Evolutionary conservation across 2,329 filamentous ascomycete genomes (phyloP).

Genomic region (Fonsecaea monophora): DNA sequence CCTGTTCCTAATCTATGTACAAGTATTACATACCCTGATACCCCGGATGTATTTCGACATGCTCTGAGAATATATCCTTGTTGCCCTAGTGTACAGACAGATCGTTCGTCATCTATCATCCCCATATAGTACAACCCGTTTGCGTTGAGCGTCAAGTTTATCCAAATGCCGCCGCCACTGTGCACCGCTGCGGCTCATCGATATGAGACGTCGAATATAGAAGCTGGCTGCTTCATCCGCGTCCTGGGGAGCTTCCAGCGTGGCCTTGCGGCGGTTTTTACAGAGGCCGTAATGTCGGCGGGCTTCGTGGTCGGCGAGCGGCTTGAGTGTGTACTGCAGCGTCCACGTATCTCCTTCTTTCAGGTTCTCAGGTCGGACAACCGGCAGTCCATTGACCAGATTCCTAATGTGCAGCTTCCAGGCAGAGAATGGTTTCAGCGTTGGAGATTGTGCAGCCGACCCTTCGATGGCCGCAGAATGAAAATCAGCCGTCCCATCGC

Average conservation of each 20-base stretch:
- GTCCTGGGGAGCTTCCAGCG: conserved; percentile 45
- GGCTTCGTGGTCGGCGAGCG: conserved; percentile 60
- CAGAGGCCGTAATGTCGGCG: conserved; percentile 62
- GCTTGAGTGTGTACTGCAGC: conserved; percentile 78
- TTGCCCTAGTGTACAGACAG: conserved; percentile 17
- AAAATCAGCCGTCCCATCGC: not conserved
- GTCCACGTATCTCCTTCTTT: conserved; percentile 64
- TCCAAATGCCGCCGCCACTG: conserved; percentile 64
- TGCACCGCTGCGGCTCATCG: conserved; percentile 63
- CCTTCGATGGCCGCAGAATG: conserved; percentile 4
- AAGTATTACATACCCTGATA: not conserved
- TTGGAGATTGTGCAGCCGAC: conserved; percentile 1
- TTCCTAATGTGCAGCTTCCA: conserved; percentile 76
- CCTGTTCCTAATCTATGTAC: conserved; percentile 5
- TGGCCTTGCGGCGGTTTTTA: conserved; percentile 62
- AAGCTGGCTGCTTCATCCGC: conserved; percentile 52
- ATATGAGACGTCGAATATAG: conserved; percentile 54
- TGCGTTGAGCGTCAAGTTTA: conserved; percentile 56
- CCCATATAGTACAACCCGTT: conserved; percentile 41
- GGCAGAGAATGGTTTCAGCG: conserved; percentile 56
- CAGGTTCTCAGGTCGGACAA: conserved; percentile 65
- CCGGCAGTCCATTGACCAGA: conserved; percentile 70
- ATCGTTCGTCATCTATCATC: conserved; percentile 9
- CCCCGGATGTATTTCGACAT: conserved; percentile 3
- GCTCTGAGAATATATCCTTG: not conserved